These are phyloP conservation scores for Pezicula carpinea DNA, from an alignment of 2,329 filamentous ascomycete genomes.

Conservation along the genomic window DNA sequence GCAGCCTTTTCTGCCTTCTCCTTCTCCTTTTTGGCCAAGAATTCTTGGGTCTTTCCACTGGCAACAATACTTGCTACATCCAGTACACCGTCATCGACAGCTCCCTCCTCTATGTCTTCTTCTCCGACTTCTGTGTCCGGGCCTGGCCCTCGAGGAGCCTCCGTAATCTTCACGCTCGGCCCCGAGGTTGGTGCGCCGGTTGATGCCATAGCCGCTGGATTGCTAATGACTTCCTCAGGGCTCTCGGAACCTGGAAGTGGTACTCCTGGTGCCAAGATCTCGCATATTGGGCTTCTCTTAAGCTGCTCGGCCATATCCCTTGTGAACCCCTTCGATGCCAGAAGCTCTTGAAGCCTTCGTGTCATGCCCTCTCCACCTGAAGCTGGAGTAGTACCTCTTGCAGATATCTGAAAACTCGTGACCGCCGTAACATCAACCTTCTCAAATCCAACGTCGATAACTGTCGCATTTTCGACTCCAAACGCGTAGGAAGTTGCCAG, in stretches of 20 bases:
- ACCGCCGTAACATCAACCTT: constrained; percentile 94
- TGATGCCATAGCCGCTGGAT: constrained; percentile 28
- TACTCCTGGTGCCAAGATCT: constrained; percentile 56
- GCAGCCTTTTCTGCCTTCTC: constrained; percentile 66
- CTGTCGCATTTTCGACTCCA: constrained; percentile 68
- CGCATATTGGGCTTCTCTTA: constrained; percentile 62
- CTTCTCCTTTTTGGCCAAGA: constrained; percentile 76
- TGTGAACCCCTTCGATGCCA: constrained; percentile 55
- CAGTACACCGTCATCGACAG: constrained; percentile 64
- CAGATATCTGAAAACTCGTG: constrained; percentile 71
- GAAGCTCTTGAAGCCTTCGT: constrained; percentile 60
- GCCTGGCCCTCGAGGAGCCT: constrained; percentile 19
- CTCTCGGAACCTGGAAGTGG: constrained; percentile 40
- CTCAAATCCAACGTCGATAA: constrained; percentile 86
- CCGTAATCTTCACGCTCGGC: constrained; percentile 27
- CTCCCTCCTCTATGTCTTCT: constrained; percentile 36
- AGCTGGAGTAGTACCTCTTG: constrained; percentile 52
- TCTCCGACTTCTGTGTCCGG: constrained; percentile 20
- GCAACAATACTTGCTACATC: constrained; percentile 84
- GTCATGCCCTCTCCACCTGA: constrained; percentile 91
- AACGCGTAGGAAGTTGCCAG: constrained; percentile 83
- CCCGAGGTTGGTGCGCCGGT: constrained; percentile 29
- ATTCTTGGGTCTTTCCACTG: constrained; percentile 76
- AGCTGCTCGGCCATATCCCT: constrained; percentile 67
- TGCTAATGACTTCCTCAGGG: constrained; percentile 33